These are phyloP conservation scores for Medicago lupulina DNA, from an alignment of 306 rosid species.

Conservation along the genomic window DNA sequence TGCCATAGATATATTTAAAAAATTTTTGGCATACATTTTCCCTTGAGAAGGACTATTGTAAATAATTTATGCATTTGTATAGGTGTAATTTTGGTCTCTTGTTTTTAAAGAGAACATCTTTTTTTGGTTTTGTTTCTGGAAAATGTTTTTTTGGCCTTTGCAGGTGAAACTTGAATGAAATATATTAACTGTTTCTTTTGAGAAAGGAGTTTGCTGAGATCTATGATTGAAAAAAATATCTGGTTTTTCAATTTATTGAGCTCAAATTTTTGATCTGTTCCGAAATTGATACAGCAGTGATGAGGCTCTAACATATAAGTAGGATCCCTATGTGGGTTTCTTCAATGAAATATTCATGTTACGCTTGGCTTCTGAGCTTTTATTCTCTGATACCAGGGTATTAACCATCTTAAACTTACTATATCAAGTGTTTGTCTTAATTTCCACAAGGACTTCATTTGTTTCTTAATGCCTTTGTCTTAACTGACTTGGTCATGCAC, in stretches of 20 bases:
- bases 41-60: no score
- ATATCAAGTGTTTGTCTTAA: background rate
- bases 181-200: no score
- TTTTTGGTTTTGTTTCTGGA: no score
- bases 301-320: constrained; percentile 59
- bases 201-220: no score
- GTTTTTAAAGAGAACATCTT: no score
- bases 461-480: background rate
- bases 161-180: background rate
- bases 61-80: no score
- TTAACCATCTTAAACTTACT: background rate
- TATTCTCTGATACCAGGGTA: background rate
- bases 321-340: constrained; percentile 38
- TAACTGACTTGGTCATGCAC: background rate
- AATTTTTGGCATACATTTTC: no score
- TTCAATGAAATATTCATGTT: constrained; percentile 57
- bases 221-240: no score
- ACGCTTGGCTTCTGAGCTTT: constrained; percentile 78
- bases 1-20: no score
- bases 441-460: background rate
- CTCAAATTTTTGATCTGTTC: background rate
- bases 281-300: constrained; percentile 40
- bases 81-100: no score
- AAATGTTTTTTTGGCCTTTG: background rate
- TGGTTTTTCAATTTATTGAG: background rate